A percentile compares a stretch with the other conserved stretches of the same genome.
Conservation (phyloP, 2,329 filamentous ascomycete genomes). For the Claviceps digitariae region DNA sequence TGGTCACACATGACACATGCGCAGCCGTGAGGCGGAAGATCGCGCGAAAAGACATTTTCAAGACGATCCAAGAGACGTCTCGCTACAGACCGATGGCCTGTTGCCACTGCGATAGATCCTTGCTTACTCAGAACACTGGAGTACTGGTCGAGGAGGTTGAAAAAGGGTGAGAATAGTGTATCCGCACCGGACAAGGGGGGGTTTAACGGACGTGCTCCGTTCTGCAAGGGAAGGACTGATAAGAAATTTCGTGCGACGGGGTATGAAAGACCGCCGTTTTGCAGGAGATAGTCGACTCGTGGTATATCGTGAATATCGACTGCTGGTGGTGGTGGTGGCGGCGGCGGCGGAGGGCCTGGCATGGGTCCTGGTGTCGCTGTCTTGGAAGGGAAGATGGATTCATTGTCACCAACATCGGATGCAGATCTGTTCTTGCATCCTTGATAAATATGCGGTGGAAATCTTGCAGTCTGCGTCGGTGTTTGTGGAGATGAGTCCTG, state of each 20-base stretch:
- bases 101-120: constrained; percentile 87
- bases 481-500: constrained; percentile 48
- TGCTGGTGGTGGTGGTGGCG: constrained; percentile 57
- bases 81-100: constrained; percentile 89
- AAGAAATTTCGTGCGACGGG: constrained; percentile 63
- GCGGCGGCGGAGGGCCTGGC: constrained; percentile 22
- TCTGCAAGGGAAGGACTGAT: constrained; percentile 44
- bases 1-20: constrained; percentile 69
- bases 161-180: constrained; percentile 69
- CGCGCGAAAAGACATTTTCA: constrained; percentile 86
- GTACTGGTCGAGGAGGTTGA: constrained; percentile 75
- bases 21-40: constrained; percentile 79
- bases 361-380: constrained; percentile 25
- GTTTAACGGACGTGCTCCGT: constrained; percentile 45
- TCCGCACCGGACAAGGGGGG: constrained; percentile 54
- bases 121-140: constrained; percentile 66
- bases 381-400: constrained; percentile 18
- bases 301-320: constrained; percentile 59
- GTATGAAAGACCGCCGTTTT: constrained; percentile 68
- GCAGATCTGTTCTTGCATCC: constrained; percentile 23
- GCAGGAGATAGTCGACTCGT: constrained; percentile 80
- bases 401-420: constrained; percentile 22
- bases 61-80: constrained; percentile 77
- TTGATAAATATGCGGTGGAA: constrained; percentile 31
- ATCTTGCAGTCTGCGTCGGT: constrained; percentile 40